These are phyloP conservation scores for Lasiodiplodia theobromae DNA, from an alignment of 2,329 filamentous ascomycete genomes.

Conservation along the genomic window DNA sequence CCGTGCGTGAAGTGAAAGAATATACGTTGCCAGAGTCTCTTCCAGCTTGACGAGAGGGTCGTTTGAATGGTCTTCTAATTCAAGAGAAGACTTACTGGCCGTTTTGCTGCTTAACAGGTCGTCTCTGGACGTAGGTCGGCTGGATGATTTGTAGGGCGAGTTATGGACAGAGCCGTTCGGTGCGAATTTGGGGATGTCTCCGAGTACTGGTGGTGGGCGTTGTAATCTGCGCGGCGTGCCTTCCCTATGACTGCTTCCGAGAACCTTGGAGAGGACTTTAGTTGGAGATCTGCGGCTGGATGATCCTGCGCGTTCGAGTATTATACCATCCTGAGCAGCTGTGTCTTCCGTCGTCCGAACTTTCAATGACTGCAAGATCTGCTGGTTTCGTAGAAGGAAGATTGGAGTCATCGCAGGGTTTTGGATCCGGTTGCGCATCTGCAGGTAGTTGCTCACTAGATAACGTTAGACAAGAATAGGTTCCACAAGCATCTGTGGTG, in stretches of 20 bases:
- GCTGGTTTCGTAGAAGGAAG: conserved; percentile 78
- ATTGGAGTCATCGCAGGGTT: conserved; percentile 71
- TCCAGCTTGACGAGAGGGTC: conserved; percentile 72
- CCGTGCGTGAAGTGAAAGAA: conserved; percentile 80
- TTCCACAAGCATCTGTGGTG: background rate
- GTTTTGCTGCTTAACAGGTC: conserved; percentile 10
- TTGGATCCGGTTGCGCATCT: conserved; percentile 71
- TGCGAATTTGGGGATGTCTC: conserved; percentile 43
- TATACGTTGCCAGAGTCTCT: conserved; percentile 83
- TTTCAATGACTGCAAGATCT: conserved; percentile 74
- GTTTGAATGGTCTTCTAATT: conserved; percentile 12
- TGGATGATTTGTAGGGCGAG: conserved; percentile 43
- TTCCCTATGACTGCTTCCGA: conserved; percentile 65
- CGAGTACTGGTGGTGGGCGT: conserved; percentile 40
- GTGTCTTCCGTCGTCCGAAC: conserved; percentile 63
- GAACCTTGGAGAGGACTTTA: conserved; percentile 85
- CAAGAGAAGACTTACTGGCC: conserved; percentile 12
- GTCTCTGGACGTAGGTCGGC: conserved; percentile 36
- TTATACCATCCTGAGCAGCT: conserved; percentile 34
- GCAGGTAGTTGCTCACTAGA: conserved; percentile 74
- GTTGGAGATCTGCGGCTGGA: conserved; percentile 85
- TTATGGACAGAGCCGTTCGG: conserved; percentile 36
- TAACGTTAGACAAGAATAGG: conserved; percentile 14
- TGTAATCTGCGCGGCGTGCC: conserved; percentile 43
- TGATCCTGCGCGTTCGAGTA: conserved; percentile 36